Conservation (phyloP, 2,329 filamentous ascomycete genomes). For the Paecilomyces variotii region DNA sequence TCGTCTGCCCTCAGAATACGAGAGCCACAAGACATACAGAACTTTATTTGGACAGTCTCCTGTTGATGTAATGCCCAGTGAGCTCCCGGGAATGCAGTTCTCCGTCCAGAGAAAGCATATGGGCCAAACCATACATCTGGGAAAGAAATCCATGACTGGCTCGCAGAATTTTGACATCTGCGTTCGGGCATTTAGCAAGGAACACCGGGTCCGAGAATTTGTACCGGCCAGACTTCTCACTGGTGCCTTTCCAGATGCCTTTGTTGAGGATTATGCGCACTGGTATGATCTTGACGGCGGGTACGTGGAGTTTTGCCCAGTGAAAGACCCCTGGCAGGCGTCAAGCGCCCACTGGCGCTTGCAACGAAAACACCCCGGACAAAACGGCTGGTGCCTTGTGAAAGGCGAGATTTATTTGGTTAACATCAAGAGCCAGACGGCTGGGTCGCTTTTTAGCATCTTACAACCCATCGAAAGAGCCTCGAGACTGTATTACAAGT, state of each 20-base stretch:
- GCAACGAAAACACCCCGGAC: background rate
- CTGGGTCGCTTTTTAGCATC: too few species aligned
- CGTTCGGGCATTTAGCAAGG: background rate
- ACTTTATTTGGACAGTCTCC: slow-evolving; percentile 35
- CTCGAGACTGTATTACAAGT: too few species aligned
- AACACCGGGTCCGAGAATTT: background rate
- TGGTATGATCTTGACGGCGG: background rate
- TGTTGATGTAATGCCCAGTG: too few species aligned
- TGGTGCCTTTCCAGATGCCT: background rate
- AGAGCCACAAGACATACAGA: slow-evolving; percentile 31
- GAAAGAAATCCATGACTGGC: too few species aligned
- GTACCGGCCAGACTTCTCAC: background rate
- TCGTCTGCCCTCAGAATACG: slow-evolving; percentile 41
- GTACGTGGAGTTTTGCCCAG: background rate
- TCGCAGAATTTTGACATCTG: too few species aligned
- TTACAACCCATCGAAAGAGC: too few species aligned
- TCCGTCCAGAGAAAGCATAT: too few species aligned
- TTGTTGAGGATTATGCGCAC: background rate
- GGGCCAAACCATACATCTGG: too few species aligned
- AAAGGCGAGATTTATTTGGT: background rate
- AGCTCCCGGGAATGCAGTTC: too few species aligned
- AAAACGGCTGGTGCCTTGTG: background rate
- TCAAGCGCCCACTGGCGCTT: background rate
- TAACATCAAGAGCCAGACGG: background rate
- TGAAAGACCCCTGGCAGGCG: background rate